Percentiles rank a stretch among this genome's conserved stretches.
Evolutionary conservation across 2,329 filamentous ascomycete genomes (phyloP).

Genomic region (Aspergillus ruber): DNA sequence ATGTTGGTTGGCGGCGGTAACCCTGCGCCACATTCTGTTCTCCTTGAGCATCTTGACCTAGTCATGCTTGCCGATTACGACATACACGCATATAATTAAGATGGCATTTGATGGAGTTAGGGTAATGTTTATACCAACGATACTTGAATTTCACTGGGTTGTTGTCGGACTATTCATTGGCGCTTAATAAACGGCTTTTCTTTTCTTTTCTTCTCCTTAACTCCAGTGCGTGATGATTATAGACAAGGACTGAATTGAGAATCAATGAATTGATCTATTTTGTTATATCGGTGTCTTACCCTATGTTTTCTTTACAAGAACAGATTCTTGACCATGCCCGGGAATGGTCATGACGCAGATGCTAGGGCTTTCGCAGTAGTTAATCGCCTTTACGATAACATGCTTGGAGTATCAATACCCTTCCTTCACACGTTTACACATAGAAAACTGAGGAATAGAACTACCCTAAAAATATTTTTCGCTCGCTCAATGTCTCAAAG

Average conservation of each 20-base stretch:
- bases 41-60: too few species aligned
- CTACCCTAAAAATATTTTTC: background rate
- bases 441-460: background rate
- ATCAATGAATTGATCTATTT: too few species aligned
- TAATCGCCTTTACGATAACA: too few species aligned
- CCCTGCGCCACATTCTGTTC: background rate
- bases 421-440: background rate
- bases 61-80: background rate
- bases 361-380: too few species aligned
- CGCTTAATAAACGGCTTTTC: background rate
- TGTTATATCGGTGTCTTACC: too few species aligned
- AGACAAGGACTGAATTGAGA: too few species aligned
- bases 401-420: background rate
- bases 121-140: background rate
- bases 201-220: background rate
- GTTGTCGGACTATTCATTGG: background rate
- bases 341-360: too few species aligned
- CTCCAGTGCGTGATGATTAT: background rate
- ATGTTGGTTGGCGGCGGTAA: constrained; percentile 57
- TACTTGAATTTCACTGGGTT: background rate
- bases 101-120: background rate
- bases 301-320: background rate
- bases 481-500: too few species aligned
- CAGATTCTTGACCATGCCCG: too few species aligned
- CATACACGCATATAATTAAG: background rate